Conservation (phyloP, 1,284 basidiomycete genomes). For the Athelia psychrophila region DNA sequence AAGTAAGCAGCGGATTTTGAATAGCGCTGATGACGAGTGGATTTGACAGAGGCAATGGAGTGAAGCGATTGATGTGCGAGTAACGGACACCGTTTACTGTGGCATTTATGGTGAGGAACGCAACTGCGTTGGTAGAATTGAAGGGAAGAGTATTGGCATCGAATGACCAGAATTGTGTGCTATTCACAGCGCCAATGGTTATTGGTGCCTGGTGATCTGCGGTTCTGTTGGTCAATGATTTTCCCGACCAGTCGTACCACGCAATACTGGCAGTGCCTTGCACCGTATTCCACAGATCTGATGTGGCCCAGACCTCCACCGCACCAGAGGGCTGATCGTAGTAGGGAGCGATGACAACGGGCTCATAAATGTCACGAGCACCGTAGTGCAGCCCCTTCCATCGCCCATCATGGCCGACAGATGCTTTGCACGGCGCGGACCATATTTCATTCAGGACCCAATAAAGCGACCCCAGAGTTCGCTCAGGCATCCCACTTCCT, state of each 20-base stretch:
- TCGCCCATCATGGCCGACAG: constrained; percentile 40
- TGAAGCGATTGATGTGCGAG: constrained; percentile 24
- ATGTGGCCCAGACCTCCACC: constrained; percentile 27
- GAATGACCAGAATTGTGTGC: constrained; percentile 31
- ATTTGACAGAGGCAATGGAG: constrained; percentile 30
- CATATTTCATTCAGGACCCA: constrained; percentile 52
- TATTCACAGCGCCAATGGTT: constrained; percentile 31
- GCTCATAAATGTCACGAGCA: constrained; percentile 31
- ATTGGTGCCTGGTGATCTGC: constrained; percentile 16
- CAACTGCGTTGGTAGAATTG: not conserved
- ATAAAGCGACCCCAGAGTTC: constrained; percentile 41
- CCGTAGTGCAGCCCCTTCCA: constrained; percentile 47
- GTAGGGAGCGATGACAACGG: constrained; percentile 31
- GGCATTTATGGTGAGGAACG: not conserved
- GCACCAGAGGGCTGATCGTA: constrained; percentile 29
- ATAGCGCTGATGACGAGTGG: constrained; percentile 17
- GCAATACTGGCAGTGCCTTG: constrained; percentile 32
- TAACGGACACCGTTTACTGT: not conserved
- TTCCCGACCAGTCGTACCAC: constrained; percentile 38
- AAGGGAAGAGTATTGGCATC: not conserved
- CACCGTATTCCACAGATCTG: constrained; percentile 36
- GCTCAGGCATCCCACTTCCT: constrained; percentile 35
- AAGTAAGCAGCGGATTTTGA: constrained; percentile 30
- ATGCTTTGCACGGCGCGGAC: constrained; percentile 42
- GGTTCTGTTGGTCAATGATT: constrained; percentile 29